Evolutionary conservation across 805 yeast species (phyloP).

Genomic region (Kluyveromyces aestuarii): DNA sequence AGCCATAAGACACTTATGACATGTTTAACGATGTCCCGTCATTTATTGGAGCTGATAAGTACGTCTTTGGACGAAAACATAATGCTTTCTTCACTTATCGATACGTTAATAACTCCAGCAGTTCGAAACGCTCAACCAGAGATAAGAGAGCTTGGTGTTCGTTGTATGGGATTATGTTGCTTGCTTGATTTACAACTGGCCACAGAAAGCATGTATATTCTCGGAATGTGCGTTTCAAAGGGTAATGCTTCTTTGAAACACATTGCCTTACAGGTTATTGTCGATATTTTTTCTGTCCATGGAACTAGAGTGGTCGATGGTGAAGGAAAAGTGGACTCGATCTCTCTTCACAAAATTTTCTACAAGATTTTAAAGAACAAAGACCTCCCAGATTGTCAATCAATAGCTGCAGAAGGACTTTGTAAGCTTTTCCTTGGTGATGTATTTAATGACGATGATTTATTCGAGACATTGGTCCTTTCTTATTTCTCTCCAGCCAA

Average conservation of each 20-base stretch:
- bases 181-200: constrained; percentile 62
- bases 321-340: constrained; percentile 53
- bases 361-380: constrained; percentile 53
- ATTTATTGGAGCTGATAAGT: constrained; percentile 57
- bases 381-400: constrained; percentile 58
- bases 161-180: constrained; percentile 73
- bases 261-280: constrained; percentile 58
- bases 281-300: constrained; percentile 71
- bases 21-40: constrained; percentile 60
- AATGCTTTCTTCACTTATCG: constrained; percentile 59
- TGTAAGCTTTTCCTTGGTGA: constrained; percentile 77
- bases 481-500: constrained; percentile 69
- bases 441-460: constrained; percentile 57
- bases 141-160: constrained; percentile 56
- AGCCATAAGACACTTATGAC: constrained; percentile 42
- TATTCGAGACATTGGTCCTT: constrained; percentile 61
- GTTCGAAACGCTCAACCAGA: constrained; percentile 48
- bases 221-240: constrained; percentile 61
- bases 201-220: constrained; percentile 48
- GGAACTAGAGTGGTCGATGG: constrained; percentile 62
- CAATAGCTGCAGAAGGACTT: constrained; percentile 76
- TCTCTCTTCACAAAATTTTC: constrained; percentile 59
- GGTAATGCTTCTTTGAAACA: constrained; percentile 56
- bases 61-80: constrained; percentile 57
- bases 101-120: constrained; percentile 73